Base-by-base conservation (phyloP, 228 moss, liverwort and hornwort species). In the Sphagnum fallax region DNA sequence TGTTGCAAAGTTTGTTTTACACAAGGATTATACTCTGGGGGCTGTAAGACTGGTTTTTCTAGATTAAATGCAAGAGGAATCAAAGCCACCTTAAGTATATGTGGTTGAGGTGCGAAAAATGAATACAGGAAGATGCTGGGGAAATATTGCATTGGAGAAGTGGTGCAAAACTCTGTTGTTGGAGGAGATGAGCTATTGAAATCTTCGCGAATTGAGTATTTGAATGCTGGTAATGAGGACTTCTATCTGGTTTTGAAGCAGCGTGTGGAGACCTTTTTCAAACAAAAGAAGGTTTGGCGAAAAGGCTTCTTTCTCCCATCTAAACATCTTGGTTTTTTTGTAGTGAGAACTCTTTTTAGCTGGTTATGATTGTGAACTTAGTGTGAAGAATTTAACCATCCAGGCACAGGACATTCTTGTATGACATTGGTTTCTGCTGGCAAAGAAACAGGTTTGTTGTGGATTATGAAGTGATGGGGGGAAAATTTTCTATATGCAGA, bases 221-320 rank as follows among this genome's bases (percentile, higher is more conserved):
- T 63, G 55, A 84, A 87, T 70, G 80, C 85, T 75, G 88, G 83
- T 16, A 80, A 79, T 53, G 98, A 98, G 76, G 87, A 81, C 49
- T 98, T 98, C 67, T 93, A 93, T 65, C 58, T 87, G 15, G 90
- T 90, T 13, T n/a, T 89, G 15, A 98, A 98, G 79, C 91, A 88
- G 78, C 88, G 93, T n/a, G 98, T 98, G 57, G 98, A 98, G 80
- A 71, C 94, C 0, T 90, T 87, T 72, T 98, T 98, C 78, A 91
- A 90, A 71, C 84, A 74, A 70, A 79, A 85, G 13, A 94, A 93
- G 93, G 96, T 95, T 57, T 65, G 16, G 8, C 2, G 32, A 32
- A 32, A 5, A 62, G 10, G 6, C 18, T 61, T 13, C 60, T 61
- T 16, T 10, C 50, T 47, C 16, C 10, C 10, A 5, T 1, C 6